phyloP scores from a whole-genome alignment of 2,329 filamentous ascomycete genomes.

The Ceratocystis huliohia region DNA sequence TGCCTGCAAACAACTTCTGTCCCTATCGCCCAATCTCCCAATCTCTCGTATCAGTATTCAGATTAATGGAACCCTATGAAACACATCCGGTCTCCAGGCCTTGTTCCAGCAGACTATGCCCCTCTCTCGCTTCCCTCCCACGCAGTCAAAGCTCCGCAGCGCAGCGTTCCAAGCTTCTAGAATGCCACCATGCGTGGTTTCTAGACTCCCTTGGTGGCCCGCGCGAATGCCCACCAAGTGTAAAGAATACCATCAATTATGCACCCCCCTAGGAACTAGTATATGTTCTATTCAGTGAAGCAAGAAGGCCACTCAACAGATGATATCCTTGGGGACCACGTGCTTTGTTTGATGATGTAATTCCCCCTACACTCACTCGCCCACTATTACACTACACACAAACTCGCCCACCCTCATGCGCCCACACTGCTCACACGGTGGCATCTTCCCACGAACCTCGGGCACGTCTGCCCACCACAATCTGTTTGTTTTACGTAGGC shows the following conservation, averaged over 20 bases:
- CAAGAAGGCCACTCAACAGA: too few relatives aligned
- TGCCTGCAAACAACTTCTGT: neutral
- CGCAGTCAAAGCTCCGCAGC: neutral
- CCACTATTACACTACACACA: neutral
- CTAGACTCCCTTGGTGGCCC: neutral
- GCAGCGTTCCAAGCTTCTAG: neutral
- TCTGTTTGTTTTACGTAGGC: neutral
- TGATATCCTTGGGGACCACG: neutral
- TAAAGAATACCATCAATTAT: too few relatives aligned
- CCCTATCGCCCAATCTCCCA: neutral
- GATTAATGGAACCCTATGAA: slow-evolving; percentile 8
- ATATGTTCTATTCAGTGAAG: too few relatives aligned
- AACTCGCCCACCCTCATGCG: too few relatives aligned
- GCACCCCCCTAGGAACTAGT: too few relatives aligned
- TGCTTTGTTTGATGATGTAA: neutral
- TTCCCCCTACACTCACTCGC: neutral
- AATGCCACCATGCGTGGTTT: neutral
- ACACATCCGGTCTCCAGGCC: neutral
- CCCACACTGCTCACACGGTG: neutral
- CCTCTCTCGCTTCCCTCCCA: neutral
- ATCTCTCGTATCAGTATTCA: neutral
- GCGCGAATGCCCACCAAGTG: too few relatives aligned
- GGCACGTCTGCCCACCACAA: neutral
- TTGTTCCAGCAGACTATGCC: neutral
- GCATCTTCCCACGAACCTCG: neutral